Percentiles rank a stretch among this genome's conserved stretches.
Evolutionary conservation across 345 rosid species (phyloP).

Genomic region (Isatis tinctoria): DNA sequence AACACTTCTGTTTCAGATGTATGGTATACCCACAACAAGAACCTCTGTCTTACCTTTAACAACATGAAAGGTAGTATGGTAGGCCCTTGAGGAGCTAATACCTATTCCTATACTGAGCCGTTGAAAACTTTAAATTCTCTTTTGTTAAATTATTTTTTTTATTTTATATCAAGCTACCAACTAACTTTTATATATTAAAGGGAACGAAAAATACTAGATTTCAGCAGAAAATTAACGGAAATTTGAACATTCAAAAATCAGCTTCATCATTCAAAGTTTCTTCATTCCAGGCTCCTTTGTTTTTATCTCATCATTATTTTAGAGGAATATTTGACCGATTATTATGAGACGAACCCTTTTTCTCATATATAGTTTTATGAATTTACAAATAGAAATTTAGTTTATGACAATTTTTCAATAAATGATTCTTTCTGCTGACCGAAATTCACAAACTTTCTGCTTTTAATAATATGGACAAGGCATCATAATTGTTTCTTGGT

Average conservation of each 20-base stretch:
- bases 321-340: constrained; percentile 1
- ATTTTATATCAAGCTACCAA: background rate
- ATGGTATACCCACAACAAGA: background rate
- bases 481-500: constrained; percentile 17
- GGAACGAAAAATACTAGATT: background rate
- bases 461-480: background rate
- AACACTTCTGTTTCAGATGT: too few relatives aligned
- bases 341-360: background rate
- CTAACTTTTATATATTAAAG: background rate
- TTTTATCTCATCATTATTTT: background rate
- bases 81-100: background rate
- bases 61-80: background rate
- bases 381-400: background rate
- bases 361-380: background rate
- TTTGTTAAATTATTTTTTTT: background rate
- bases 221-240: background rate
- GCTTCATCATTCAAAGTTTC: constrained; percentile 9
- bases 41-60: background rate
- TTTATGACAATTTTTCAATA: background rate
- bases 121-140: background rate
- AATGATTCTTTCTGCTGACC: background rate
- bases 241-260: background rate
- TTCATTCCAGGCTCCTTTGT: background rate
- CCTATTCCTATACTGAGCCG: background rate
- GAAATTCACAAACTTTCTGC: background rate